Evolutionary conservation across 371 early-diverging fungal genomes (phyloP), one percentile per base, ranked within the genome.

Genomic region (Chytridium lagenaria): DNA sequence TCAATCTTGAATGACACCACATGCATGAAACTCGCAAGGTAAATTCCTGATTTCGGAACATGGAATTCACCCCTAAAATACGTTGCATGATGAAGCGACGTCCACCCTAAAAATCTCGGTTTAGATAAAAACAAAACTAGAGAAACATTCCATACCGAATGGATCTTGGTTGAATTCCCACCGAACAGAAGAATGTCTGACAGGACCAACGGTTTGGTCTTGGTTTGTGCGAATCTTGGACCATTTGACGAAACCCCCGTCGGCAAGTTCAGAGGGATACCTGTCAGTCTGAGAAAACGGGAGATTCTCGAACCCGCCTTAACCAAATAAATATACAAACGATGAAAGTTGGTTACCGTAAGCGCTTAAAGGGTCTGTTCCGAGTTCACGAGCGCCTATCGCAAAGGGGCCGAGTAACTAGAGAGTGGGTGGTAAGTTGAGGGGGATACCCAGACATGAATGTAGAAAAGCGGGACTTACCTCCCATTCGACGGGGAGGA

Each of bases 391-490:
- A 75, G 88, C 86, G 2, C 90, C 90, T 16, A 86, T 83, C 10
- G 91, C 87, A 70, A 90, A 91, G 0, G 90, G 90, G 12, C 91
- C 91, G 0, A 91, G 81, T 1, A 85, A 79, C 78, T 81, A n/a
- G n/a, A n/a, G 50, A 44, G 34, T 36, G 1, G 22, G 23, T 28
- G 50, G 1, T 7, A 38, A 66, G 10, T 2, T 40, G 19, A 37
- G 34, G 10, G n/a, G 57, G 57, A 26, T n/a, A 30, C 63, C 30
- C 2, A 37, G 10, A 30, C 36, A 34, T 3, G 3, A 12, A 34
- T 63, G 55, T 5, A n/a, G 26, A 26, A 10, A 26, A 15, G 55
- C 12, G 44, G 44, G 7, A 44, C 19, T 51, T 59, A 73, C 73
- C 81, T 85, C 72, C 81, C 81, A 80, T 37, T 69, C 69, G 5